Base-by-base conservation (phyloP, 768 basidiomycete species). In the Agaricus sinodeliciosus region DNA sequence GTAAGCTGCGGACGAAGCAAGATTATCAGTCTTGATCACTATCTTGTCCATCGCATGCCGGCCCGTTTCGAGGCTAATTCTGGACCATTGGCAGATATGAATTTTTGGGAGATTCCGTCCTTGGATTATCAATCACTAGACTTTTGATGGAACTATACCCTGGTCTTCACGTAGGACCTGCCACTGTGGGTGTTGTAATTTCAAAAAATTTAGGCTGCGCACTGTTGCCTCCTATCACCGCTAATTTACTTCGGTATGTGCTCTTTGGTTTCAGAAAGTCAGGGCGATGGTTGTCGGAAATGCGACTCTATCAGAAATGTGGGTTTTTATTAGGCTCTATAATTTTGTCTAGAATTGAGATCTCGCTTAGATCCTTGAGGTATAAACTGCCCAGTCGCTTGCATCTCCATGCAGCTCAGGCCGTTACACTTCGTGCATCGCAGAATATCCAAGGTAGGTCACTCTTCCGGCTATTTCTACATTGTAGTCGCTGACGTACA, bases 261-360 rank as follows among this genome's bases (percentile, higher is more conserved):
- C 49, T 46, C 39, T 35, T 49, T 48, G 22, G 2, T 49, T 48
- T 16, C 58, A 91, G 89, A 90, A 91, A 87, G 80, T 90, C 47
- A 73, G 87, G 26, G 79, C 85, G 7, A 69, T 87, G 58, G 73
- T 90, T 12, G 89, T 91, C 13, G 84, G 83, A 9, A 91, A 91
- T 60, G 60, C 73, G 18, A 89, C 83, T 1, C 73, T 91, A 16
- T 87, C 89, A 0, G 75, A 78, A 11, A 83, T 91, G 84, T 85
- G 62, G 27, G 73, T 43, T 31, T 11, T 18, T 41, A 25, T 56
- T 51, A 44, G 19, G 64, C 47, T 43, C 9, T 19, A 22, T 49
- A 26, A 8, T 39, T 35, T 16, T 22, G 11, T 46, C 39, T 39
- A 42, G 49, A 46, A 57, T 39, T 51, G 44, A 56, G 26, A 36